These are phyloP conservation scores for Ascochyta fabae DNA, from an alignment of 2,329 filamentous ascomycete species.

Conservation along the genomic window DNA sequence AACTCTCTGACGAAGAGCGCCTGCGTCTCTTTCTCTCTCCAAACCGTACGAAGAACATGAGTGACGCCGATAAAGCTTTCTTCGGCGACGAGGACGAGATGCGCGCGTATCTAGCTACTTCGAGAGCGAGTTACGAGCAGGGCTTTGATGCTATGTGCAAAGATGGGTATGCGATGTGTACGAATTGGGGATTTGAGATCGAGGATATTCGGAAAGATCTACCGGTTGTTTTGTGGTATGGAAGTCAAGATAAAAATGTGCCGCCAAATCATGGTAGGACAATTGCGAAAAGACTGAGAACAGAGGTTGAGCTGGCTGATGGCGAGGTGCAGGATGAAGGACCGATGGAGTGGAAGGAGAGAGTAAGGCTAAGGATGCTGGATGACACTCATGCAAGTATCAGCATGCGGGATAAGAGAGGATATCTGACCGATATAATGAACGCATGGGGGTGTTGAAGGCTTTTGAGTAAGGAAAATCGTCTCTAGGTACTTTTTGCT, in stretches of 20 bases:
- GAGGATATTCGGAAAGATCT: conserved; percentile 47
- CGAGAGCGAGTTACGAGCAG: conserved; percentile 36
- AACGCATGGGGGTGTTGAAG: conserved; percentile 13
- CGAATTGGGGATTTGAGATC: conserved; percentile 44
- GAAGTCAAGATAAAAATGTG: conserved; percentile 42
- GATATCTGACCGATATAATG: conserved; percentile 22
- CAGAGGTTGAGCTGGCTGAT: not conserved
- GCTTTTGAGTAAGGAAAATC: too few relatives aligned
- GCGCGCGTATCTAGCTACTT: conserved; percentile 27
- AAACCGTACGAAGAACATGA: conserved; percentile 21
- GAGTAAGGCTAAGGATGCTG: conserved; percentile 36
- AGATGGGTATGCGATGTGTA: conserved; percentile 41
- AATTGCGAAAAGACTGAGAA: conserved; percentile 38
- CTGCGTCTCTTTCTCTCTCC: conserved; percentile 16
- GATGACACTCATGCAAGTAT: conserved; percentile 47
- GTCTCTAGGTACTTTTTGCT: too few relatives aligned
- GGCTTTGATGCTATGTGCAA: conserved; percentile 37
- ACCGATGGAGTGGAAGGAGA: conserved; percentile 15
- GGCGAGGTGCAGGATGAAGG: not conserved
- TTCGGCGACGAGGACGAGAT: conserved; percentile 31
- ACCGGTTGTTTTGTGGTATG: conserved; percentile 49
- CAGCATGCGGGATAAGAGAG: conserved; percentile 23
- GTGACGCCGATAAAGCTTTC: conserved; percentile 33
- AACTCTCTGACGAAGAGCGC: conserved; percentile 35
- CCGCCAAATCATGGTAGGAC: conserved; percentile 44